Evolutionary conservation across 192 early-diverging fungal genomes (phyloP).

Genomic region (Coemansia sp.): DNA sequence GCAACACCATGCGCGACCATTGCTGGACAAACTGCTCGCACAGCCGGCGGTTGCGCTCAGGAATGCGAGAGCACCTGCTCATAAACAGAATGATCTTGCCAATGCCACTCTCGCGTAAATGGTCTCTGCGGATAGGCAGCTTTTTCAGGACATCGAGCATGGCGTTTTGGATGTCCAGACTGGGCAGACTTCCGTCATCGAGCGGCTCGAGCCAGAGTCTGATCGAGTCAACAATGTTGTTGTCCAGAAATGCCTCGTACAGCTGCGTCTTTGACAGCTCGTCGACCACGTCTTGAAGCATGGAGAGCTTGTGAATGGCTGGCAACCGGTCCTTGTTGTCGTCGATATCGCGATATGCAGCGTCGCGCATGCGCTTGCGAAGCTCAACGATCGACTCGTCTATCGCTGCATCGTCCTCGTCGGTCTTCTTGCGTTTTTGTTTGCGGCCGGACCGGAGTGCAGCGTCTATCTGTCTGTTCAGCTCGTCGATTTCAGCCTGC

Average conservation of each 20-base stretch:
- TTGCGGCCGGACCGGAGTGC: conserved; percentile 40
- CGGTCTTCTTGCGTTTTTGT: conserved; percentile 50
- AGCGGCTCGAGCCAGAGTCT: conserved; percentile 90
- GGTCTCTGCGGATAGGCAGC: conserved; percentile 72
- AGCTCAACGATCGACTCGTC: conserved; percentile 55
- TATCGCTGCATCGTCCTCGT: conserved; percentile 50
- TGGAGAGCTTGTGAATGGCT: conserved; percentile 54
- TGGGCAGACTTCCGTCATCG: conserved; percentile 84
- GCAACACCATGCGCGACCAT: conserved; percentile 86
- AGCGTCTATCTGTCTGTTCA: conserved; percentile 46
- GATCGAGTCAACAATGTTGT: conserved; percentile 81
- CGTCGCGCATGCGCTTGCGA: conserved; percentile 55
- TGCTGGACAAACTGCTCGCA: conserved; percentile 80
- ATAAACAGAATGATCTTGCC: conserved; percentile 89
- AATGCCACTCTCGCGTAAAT: conserved; percentile 79
- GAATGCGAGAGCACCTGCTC: conserved; percentile 81
- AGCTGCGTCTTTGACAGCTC: conserved; percentile 57
- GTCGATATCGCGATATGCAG: conserved; percentile 53
- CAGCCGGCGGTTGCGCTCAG: conserved; percentile 64
- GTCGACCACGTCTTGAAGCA: conserved; percentile 51
- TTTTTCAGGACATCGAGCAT: conserved; percentile 73
- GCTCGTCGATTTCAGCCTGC: conserved; percentile 48
- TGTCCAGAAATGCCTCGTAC: conserved; percentile 78
- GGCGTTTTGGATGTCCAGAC: conserved; percentile 82
- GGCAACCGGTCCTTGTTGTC: conserved; percentile 55